Evolutionary conservation across 345 rosid species (phyloP), one percentile per base, ranked within the genome.

Genomic region (Firmiana major): DNA sequence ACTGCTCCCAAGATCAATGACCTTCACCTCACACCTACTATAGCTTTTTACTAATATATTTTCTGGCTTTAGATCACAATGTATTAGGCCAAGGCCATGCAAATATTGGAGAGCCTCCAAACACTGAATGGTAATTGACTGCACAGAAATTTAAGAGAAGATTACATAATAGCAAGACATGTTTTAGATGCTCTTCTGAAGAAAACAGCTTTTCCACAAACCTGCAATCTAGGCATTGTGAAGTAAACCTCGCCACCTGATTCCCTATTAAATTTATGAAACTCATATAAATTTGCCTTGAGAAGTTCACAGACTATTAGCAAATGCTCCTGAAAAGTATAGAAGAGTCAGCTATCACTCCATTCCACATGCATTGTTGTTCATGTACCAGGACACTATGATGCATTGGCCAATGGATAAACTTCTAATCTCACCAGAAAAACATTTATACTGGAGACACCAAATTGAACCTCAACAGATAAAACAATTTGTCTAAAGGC

Each of bases 1-100:
- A 87, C 99, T 94, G 82, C 99, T 94, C 80, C 99, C 99, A n/a
- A 97, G 97, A 86, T 97, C 99, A 57, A 97, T 97, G 81, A 94
- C 97, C 90, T 97, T 97, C 81, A 94, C 91, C 86, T 97, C 99
- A 67, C 99, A 97, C 81, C 99, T 89, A 79, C 97, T 97, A 77
- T 97, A 97, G 84, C 99, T 97, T 82, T 97, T 94, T 53, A 97
- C 98, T 81, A 97, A 79, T 81, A 94, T 94, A 71, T 97, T 97
- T 83, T 97, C 98, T 38, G 98, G 99, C 81, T 97, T 97, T 62
- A 97, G 82, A 83, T 97, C 98, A 78, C 99, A 97, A 82, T 97
- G 98, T 77, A 97, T 94, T 79, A 97, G 96, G 73, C 98, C 99
- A 75, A 94, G 98, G 51, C 97, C 90, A 79, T 97, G 99, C 88